Base-by-base conservation (phyloP, 176 grass and related monocot genomes). In the Cymbopogon citratus region DNA sequence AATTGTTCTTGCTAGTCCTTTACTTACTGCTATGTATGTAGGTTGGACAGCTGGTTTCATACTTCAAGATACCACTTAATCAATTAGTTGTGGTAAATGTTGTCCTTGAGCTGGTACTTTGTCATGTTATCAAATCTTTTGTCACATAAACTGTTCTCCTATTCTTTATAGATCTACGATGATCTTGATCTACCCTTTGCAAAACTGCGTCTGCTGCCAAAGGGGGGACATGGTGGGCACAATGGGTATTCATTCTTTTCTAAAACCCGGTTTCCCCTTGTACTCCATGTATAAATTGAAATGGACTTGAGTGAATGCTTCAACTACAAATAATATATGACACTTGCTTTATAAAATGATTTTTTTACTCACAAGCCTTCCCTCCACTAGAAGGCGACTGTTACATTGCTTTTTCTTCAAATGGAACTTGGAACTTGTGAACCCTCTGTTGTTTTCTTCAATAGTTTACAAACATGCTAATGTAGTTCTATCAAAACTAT, bases 181-280 rank as follows among this genome's bases (percentile, higher is more conserved):
- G 96, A 98, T 82, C 85, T 93, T 9, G 96, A 98, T 74, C 87
- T 98, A 40, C 89, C 96, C 74, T 95, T 95, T 44, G 96, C 87
- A 46, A 95, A 98, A 79, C 73, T 98, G 67, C 84, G 96, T 19
- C 85, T 98, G 83, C 86, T 95, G 75, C 90, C 90, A 40, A 98
- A 95, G 82, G 96, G 96, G 73, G 96, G 96, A 41, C 96, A 98
- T 78, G 92, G 92, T 1, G 90, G 96, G 9, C 96, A 98, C 78
- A 98, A 98, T 82, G 96, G 96, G 92, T 98, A 95, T n/a, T 87
- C 54, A n/a, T n/a, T n/a, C n/a, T n/a, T n/a, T n/a, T n/a, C n/a
- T n/a, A n/a, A n/a, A n/a, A n/a, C n/a, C n/a, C n/a, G n/a, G n/a
- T n/a, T n/a, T n/a, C n/a, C n/a, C n/a, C n/a, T n/a, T n/a, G n/a